phyloP scores from a whole-genome alignment of 306 rosid genomes.

The Malus domestica region ASM211411v1 NC_041796.1:7617001-7617500 shows the following conservation, averaged over 20 bases:
- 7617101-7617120: neutral
- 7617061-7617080: neutral
- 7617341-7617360: too few relatives aligned
- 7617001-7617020: neutral
- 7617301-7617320: neutral
- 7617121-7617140: neutral
- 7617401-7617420: too few relatives aligned
- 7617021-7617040: neutral
- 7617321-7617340: neutral
- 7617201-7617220: neutral
- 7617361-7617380: too few relatives aligned
- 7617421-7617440: too few relatives aligned
- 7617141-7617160: neutral
- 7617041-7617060: neutral
- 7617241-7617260: neutral
- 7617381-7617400: too few relatives aligned
- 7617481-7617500: too few relatives aligned
- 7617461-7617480: too few relatives aligned
- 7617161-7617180: conserved; percentile 15
- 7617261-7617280: neutral
- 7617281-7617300: too few relatives aligned
- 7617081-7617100: neutral
- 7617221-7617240: conserved; percentile 8
- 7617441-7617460: too few relatives aligned
- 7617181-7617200: neutral